Conservation (phyloP, 1,284 basidiomycete species). For the Puccinia coronata region DNA sequence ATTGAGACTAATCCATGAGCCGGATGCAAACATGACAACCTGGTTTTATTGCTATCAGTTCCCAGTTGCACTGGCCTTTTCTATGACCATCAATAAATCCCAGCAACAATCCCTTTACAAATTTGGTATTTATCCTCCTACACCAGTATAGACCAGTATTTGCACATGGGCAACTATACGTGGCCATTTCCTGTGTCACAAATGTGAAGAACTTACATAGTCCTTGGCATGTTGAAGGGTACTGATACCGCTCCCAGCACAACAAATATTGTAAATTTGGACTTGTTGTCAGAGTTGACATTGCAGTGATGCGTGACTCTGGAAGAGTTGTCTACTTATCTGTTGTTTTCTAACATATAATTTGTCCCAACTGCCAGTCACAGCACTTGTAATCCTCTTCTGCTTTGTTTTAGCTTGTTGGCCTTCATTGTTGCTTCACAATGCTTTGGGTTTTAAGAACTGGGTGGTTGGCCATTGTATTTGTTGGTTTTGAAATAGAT, state of each 20-base stretch:
- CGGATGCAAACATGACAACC: neutral
- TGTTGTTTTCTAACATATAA: no score
- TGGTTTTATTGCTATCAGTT: neutral
- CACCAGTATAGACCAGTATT: neutral
- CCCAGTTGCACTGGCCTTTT: neutral
- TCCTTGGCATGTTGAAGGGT: neutral
- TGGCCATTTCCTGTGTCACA: neutral
- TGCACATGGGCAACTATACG: constrained; percentile 6
- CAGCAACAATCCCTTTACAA: neutral
- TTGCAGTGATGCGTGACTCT: no score
- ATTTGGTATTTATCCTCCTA: neutral
- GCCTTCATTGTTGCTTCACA: no score
- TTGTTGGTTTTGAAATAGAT: no score
- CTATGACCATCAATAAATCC: constrained; percentile 1
- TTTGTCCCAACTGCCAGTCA: no score
- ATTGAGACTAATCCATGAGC: neutral
- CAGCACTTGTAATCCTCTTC: no score
- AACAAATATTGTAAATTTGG: neutral
- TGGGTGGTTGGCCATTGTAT: no score
- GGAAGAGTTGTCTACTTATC: no score
- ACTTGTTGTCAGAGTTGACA: no score
- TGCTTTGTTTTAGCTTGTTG: no score
- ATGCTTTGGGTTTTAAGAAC: no score
- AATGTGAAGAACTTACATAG: neutral
- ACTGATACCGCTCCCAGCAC: neutral